Conservation (phyloP, 768 basidiomycete species). For the Phallus indusiatus region DNA sequence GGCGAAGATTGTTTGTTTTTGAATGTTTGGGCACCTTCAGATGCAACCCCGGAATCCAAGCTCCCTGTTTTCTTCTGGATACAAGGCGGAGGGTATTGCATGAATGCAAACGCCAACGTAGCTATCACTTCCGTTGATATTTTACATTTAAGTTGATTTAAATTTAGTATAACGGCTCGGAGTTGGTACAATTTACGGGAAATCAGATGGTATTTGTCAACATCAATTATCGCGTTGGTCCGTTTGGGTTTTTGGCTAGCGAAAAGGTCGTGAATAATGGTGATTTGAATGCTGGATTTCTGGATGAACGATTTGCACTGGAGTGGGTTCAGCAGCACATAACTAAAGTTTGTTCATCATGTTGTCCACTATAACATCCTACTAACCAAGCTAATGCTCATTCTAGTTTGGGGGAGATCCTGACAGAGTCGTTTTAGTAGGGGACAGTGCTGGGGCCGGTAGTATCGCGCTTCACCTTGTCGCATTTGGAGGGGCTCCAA, state of each 20-base stretch:
- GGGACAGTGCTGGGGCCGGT: slow-evolving; percentile 11
- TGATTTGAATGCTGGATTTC: slow-evolving; percentile 21
- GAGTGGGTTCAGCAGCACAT: slow-evolving; percentile 35
- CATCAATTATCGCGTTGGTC: not conserved
- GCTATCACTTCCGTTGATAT: not conserved
- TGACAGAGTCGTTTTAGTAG: slow-evolving; percentile 10
- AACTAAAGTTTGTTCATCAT: slow-evolving; percentile 21
- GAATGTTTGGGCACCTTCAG: slow-evolving; percentile 12
- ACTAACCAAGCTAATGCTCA: not conserved
- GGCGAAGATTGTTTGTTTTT: slow-evolving; percentile 12
- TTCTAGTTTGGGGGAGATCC: slow-evolving; percentile 13
- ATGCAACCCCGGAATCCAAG: slow-evolving; percentile 4
- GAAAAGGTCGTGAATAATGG: not conserved
- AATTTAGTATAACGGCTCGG: slow-evolving; percentile 12
- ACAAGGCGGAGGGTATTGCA: slow-evolving; percentile 12
- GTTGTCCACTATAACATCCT: not conserved
- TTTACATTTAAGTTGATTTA: slow-evolving; percentile 12
- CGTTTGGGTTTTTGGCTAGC: not conserved
- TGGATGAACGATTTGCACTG: slow-evolving; percentile 32
- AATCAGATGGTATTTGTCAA: not conserved
- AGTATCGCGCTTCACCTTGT: slow-evolving; percentile 13
- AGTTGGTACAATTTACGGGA: not conserved
- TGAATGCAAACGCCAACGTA: slow-evolving; percentile 10
- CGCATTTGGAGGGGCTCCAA: slow-evolving; percentile 5
- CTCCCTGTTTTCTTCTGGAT: slow-evolving; percentile 13